Evolutionary conservation across 257 asterid genomes (phyloP).

Genomic region (Nicotiana knightiana): DNA sequence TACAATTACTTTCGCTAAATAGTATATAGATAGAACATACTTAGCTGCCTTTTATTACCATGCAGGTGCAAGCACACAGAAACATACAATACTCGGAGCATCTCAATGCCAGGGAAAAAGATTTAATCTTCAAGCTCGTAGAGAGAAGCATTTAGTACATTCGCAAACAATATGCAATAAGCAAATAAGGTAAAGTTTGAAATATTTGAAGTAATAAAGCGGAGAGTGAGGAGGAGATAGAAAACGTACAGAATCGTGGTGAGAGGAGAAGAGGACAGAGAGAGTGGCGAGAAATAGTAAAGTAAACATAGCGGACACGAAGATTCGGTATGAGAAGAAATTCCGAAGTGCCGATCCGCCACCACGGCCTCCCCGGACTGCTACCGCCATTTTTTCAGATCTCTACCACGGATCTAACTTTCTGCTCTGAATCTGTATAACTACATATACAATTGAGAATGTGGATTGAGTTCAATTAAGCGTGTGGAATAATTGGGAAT

Average conservation of each 20-base stretch:
- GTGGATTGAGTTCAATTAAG: neutral
- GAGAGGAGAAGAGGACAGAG: conserved; percentile 80
- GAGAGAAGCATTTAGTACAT: neutral
- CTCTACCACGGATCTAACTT: conserved; percentile 15
- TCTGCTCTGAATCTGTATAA: neutral
- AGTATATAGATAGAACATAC: no score
- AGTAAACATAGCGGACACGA: conserved; percentile 82
- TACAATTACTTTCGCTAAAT: no score
- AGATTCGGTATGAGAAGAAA: conserved; percentile 89
- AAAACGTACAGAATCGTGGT: conserved; percentile 45
- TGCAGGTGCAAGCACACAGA: neutral
- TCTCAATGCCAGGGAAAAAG: neutral
- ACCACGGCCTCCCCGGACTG: conserved; percentile 77
- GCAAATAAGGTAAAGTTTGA: neutral
- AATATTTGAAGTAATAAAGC: neutral
- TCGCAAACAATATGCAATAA: conserved; percentile 2
- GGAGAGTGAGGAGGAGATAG: neutral
- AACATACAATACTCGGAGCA: neutral
- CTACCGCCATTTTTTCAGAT: conserved; percentile 64
- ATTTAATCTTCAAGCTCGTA: neutral
- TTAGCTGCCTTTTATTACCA: no score
- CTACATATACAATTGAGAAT: neutral
- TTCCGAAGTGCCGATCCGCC: conserved; percentile 73
- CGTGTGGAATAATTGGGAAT: neutral
- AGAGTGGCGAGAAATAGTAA: conserved; percentile 81